Evolutionary conservation across 164 flowering plant species (phyloP).

Genomic region (Hamamelis virginiana): DNA sequence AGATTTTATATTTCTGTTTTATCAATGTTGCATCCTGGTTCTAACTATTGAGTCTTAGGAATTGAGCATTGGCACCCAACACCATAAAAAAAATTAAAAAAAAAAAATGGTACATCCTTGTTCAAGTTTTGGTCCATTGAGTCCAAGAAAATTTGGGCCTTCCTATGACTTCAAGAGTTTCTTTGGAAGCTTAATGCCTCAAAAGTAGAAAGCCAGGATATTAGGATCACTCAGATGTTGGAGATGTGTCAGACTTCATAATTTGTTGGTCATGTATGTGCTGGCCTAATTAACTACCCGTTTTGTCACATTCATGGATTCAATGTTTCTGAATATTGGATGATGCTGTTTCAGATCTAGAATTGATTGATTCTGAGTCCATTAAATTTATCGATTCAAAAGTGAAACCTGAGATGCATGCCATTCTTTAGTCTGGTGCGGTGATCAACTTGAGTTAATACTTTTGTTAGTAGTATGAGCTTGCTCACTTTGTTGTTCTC

Average conservation of each 20-base stretch:
- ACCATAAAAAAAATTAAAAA: too few species aligned
- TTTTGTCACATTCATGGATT: background rate
- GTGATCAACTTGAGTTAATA: too few species aligned
- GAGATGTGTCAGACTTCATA: background rate
- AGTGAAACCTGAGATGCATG: too few species aligned
- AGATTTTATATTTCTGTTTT: background rate
- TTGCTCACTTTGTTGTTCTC: too few species aligned
- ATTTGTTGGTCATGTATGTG: background rate
- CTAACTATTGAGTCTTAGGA: too few species aligned
- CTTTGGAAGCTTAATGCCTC: background rate
- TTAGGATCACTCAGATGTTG: background rate
- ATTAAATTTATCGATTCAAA: too few species aligned
- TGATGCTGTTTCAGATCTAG: background rate
- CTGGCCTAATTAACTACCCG: background rate
- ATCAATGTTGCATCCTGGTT: too few species aligned
- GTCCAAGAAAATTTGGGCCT: background rate
- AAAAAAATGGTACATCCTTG: too few species aligned
- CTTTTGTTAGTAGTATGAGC: too few species aligned
- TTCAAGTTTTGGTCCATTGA: background rate
- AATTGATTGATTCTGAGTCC: too few species aligned
- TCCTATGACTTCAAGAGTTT: background rate
- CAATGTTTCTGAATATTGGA: background rate
- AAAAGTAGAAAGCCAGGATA: background rate
- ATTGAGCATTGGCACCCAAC: too few species aligned
- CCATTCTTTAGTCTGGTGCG: too few species aligned